Evolutionary conservation across 768 basidiomycete genomes (phyloP).

Genomic region (Russula compacta): DNA sequence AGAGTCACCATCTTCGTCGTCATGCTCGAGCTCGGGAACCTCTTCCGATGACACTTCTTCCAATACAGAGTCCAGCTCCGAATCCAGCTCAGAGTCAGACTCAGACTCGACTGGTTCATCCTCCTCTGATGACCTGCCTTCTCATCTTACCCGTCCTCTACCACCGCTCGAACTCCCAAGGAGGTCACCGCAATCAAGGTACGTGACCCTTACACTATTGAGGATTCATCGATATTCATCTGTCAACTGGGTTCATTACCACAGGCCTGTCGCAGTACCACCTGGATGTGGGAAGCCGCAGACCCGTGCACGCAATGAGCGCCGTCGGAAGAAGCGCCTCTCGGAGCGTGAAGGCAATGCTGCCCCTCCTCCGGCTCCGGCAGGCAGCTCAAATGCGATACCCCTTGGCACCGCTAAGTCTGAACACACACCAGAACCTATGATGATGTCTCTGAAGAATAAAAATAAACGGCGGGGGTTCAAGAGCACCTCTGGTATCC

Average conservation of each 20-base stretch:
- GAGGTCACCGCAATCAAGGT: constrained; percentile 1
- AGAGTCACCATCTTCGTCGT: neutral
- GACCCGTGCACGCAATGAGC: constrained; percentile 50
- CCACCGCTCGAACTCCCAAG: neutral
- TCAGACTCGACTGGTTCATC: constrained; percentile 23
- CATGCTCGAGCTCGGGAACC: neutral
- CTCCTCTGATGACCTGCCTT: constrained; percentile 11
- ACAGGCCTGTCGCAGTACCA: constrained; percentile 31
- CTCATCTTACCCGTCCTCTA: neutral
- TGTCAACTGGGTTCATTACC: neutral
- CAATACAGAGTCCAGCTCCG: constrained; percentile 25
- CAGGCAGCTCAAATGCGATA: constrained; percentile 36
- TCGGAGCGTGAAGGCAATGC: constrained; percentile 24
- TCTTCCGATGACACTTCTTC: constrained; percentile 20
- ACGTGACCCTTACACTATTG: neutral
- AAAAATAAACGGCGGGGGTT: constrained; percentile 72
- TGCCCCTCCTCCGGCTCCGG: constrained; percentile 17
- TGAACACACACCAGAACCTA: constrained; percentile 20
- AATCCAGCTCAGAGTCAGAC: constrained; percentile 15
- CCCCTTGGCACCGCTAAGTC: constrained; percentile 31
- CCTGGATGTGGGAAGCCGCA: constrained; percentile 52
- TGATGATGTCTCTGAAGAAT: constrained; percentile 51
- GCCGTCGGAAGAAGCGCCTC: constrained; percentile 40
- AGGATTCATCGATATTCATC: neutral
- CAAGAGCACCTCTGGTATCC: constrained; percentile 40